A percentile compares a stretch with the other conserved stretches of the same genome.
Conservation (phyloP, 129 eudicot species). For the Glebionis coronaria region DNA sequence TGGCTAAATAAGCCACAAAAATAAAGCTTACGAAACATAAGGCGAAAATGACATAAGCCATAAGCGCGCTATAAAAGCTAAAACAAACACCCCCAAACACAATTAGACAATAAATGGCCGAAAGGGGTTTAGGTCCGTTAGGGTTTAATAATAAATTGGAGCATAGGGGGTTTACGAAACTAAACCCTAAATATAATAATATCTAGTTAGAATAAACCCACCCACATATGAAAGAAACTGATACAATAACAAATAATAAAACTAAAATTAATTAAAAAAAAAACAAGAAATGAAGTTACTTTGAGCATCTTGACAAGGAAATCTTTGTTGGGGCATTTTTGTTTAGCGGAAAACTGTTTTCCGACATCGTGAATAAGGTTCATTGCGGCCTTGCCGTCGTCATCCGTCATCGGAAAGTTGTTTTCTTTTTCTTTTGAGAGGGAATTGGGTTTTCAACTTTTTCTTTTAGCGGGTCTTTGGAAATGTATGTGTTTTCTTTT, state of each 20-base stretch:
- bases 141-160: too few relatives aligned
- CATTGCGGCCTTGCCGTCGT: constrained; percentile 40
- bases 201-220: not conserved
- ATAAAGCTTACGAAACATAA: too few relatives aligned
- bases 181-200: constrained; percentile 11
- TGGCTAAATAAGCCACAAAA: too few relatives aligned
- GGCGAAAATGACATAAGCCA: too few relatives aligned
- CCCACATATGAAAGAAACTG: not conserved
- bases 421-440: not conserved
- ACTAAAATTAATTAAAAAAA: not conserved
- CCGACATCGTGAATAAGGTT: constrained; percentile 54
- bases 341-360: constrained; percentile 49
- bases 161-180: too few relatives aligned
- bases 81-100: too few relatives aligned
- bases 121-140: too few relatives aligned
- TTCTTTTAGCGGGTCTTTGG: too few relatives aligned
- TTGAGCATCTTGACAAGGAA: constrained; percentile 59
- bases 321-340: constrained; percentile 71
- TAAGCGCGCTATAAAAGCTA: too few relatives aligned
- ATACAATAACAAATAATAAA: not conserved
- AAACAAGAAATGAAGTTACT: constrained; percentile 28
- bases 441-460: not conserved
- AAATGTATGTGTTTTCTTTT: too few relatives aligned
- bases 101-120: too few relatives aligned
- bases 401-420: constrained; percentile 39